Conservation (phyloP, 2,329 filamentous ascomycete species). For the Clarireedia monteithiana region DNA sequence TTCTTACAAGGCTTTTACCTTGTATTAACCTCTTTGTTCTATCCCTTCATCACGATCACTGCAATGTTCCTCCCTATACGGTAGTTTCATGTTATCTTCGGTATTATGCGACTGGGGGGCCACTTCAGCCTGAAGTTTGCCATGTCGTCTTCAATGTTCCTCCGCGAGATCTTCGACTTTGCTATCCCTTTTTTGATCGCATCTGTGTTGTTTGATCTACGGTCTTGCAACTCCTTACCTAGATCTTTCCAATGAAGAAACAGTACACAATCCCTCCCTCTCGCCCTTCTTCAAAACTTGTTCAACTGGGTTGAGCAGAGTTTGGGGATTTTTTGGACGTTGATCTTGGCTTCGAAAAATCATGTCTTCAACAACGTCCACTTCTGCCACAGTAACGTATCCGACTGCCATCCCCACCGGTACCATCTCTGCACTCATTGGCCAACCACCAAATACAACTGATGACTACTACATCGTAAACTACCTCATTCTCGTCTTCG, state of each 20-base stretch:
- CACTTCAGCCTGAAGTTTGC: not conserved
- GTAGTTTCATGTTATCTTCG: not conserved
- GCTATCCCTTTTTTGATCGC: no score
- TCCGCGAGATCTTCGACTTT: no score
- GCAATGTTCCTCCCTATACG: not conserved
- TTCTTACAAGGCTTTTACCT: not conserved
- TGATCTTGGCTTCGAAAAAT: not conserved
- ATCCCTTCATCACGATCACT: not conserved
- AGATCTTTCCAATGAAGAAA: no score
- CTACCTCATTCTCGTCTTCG: conserved; percentile 21
- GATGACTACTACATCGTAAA: conserved; percentile 27
- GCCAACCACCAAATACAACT: conserved; percentile 23
- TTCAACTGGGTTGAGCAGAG: no score
- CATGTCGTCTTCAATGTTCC: not conserved
- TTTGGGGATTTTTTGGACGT: no score
- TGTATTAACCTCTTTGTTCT: not conserved
- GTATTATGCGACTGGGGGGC: not conserved
- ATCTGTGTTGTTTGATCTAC: no score
- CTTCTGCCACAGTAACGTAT: conserved; percentile 1
- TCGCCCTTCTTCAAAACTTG: no score
- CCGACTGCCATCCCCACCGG: conserved; percentile 11
- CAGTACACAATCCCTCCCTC: no score
- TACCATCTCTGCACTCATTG: conserved; percentile 21
- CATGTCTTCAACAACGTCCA: not conserved
- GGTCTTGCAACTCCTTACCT: no score